phyloP scores from a whole-genome alignment of 2,329 filamentous ascomycete genomes.

The Stagonosporopsis tanaceti region DNA sequence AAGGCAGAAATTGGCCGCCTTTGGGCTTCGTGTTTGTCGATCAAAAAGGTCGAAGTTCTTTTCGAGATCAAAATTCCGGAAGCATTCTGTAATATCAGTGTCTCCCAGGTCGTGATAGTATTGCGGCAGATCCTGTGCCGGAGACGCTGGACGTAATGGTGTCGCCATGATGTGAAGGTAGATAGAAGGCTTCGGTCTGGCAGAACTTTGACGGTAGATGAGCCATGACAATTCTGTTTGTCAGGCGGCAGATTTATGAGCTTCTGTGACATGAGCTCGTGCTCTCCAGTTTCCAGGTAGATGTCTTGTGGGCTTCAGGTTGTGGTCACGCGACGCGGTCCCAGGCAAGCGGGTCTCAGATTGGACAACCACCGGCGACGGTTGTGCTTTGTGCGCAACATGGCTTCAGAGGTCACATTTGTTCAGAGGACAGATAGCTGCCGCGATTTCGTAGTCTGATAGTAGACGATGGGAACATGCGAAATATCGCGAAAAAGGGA shows the following conservation, averaged over 20 bases:
- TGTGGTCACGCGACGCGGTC: slow-evolving; percentile 39
- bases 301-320: slow-evolving; percentile 30
- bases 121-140: slow-evolving; percentile 40
- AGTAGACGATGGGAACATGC: neutral
- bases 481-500: too few relatives aligned
- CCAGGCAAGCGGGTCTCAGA: slow-evolving; percentile 38
- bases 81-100: slow-evolving; percentile 48
- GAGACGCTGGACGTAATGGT: slow-evolving; percentile 39
- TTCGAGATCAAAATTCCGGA: slow-evolving; percentile 63
- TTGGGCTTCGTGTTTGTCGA: slow-evolving; percentile 49
- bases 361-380: slow-evolving; percentile 3
- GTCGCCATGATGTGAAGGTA: slow-evolving; percentile 29
- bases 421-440: neutral
- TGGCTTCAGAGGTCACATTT: neutral
- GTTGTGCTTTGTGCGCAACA: neutral
- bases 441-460: neutral
- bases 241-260: neutral
- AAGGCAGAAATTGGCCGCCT: slow-evolving; percentile 68
- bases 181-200: slow-evolving; percentile 1
- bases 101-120: slow-evolving; percentile 49
- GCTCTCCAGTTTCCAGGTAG: slow-evolving; percentile 25
- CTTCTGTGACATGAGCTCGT: slow-evolving; percentile 44
- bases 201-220: neutral
- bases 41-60: slow-evolving; percentile 57
- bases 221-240: neutral